Evolutionary conservation across 306 rosid genomes (phyloP).

Genomic region (Trichosanthes cucumerina): DNA sequence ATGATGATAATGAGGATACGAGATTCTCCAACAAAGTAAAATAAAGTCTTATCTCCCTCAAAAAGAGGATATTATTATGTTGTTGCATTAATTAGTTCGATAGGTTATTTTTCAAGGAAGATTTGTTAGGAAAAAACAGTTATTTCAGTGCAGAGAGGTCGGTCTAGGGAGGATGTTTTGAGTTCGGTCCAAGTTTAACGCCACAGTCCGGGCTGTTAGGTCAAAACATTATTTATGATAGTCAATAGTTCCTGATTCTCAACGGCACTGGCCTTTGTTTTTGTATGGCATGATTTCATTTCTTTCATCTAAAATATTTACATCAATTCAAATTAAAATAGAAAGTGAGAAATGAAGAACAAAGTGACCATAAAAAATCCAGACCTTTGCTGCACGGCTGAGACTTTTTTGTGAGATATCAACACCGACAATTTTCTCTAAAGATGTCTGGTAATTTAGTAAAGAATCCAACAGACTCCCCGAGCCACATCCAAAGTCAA

Average conservation of each 20-base stretch:
- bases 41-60: background rate
- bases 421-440: slow-evolving; percentile 79
- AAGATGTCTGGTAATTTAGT: slow-evolving; percentile 52
- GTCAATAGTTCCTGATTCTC: background rate
- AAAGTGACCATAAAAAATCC: slow-evolving; percentile 1
- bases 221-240: background rate
- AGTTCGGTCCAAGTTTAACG: background rate
- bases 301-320: background rate
- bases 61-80: background rate
- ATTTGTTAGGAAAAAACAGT: background rate
- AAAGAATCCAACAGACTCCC: slow-evolving; percentile 95
- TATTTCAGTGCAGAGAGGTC: background rate
- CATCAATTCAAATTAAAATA: background rate
- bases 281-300: background rate
- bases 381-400: slow-evolving; percentile 82
- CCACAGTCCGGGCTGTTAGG: background rate
- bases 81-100: background rate
- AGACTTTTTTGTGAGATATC: slow-evolving; percentile 85
- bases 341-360: background rate
- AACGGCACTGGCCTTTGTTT: background rate
- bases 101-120: background rate
- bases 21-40: background rate
- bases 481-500: slow-evolving; percentile 98
- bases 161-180: background rate
- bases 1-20: background rate